Conservation (phyloP, 2,329 filamentous ascomycete genomes). For the Graphium sp. region DNA sequence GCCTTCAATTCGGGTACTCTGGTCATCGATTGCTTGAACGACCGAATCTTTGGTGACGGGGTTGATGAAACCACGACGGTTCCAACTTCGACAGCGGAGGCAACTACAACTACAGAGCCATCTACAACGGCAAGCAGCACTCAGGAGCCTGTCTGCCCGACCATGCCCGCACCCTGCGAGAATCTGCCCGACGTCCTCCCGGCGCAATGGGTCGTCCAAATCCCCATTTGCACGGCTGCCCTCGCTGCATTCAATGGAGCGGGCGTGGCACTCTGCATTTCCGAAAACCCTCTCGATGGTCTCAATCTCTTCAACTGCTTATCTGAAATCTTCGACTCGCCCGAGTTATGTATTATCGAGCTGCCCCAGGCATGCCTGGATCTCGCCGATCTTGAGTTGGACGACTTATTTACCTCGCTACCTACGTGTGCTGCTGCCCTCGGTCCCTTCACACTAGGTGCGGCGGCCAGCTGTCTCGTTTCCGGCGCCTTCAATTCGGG, state of each 20-base stretch:
- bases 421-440: constrained; percentile 3
- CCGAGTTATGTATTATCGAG: constrained; percentile 3
- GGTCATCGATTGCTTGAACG: too few relatives aligned
- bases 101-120: neutral
- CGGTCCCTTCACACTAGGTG: constrained; percentile 1
- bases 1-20: too few relatives aligned
- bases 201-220: neutral
- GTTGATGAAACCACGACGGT: constrained; percentile 1
- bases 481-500: too few relatives aligned
- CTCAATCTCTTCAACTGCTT: constrained; percentile 1
- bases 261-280: neutral
- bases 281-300: neutral
- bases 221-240: neutral
- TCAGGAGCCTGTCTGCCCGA: neutral
- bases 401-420: constrained; percentile 1
- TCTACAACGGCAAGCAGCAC: neutral
- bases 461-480: too few relatives aligned
- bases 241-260: neutral
- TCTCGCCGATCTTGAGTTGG: constrained; percentile 3
- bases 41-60: too few relatives aligned
- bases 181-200: neutral
- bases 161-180: neutral
- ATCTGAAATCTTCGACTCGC: neutral
- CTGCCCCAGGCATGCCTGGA: constrained; percentile 4
- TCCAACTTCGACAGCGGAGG: neutral